A percentile compares a stretch with the other conserved stretches of the same genome.
phyloP scores from a whole-genome alignment of 2,329 filamentous ascomycete species.

The Fusarium sp. region DNA sequence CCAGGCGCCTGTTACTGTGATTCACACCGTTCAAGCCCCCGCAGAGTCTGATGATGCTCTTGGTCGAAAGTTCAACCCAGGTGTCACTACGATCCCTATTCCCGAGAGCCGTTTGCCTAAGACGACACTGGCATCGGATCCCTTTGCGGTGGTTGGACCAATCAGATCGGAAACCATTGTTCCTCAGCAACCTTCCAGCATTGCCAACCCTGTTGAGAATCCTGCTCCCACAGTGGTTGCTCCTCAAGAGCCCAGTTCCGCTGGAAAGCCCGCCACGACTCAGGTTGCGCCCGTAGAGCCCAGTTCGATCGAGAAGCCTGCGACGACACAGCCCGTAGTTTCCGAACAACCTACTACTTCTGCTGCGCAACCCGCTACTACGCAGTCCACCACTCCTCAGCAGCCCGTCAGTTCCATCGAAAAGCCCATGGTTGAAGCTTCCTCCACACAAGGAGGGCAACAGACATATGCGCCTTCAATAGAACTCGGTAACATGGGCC shows the following conservation, averaged over 20 bases:
- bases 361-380: not conserved
- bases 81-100: conserved; percentile 46
- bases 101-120: conserved; percentile 38
- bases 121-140: conserved; percentile 41
- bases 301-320: not conserved
- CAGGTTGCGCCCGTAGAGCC: not conserved
- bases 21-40: conserved; percentile 26
- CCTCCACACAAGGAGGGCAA: conserved; percentile 2
- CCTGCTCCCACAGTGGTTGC: not conserved
- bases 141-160: conserved; percentile 18
- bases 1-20: conserved; percentile 33
- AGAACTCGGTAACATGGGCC: conserved; percentile 36
- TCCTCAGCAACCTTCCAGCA: not conserved
- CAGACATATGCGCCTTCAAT: conserved; percentile 25
- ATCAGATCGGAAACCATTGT: not conserved
- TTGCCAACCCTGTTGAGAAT: not conserved
- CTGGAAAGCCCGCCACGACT: not conserved
- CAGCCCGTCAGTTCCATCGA: not conserved
- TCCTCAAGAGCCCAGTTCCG: not conserved
- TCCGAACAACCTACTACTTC: not conserved
- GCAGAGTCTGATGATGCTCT: conserved; percentile 6
- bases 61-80: conserved; percentile 13
- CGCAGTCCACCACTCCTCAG: not conserved
- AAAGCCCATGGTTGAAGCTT: not conserved
- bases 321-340: not conserved